Conservation (phyloP, 306 rosid genomes). For the Hylodesmum podocarpum region DNA sequence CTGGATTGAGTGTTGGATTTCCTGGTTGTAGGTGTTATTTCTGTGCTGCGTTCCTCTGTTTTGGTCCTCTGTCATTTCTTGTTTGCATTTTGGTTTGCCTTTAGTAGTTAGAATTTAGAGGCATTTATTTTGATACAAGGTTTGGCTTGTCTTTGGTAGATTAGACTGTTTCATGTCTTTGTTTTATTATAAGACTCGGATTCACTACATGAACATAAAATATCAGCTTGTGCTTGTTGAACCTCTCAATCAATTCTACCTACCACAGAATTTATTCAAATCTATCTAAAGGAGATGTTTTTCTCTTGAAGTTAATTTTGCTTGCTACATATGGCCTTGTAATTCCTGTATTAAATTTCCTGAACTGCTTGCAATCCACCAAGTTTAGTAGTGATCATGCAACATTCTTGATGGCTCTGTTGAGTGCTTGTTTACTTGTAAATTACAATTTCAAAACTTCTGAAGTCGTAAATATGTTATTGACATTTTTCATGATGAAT, state of each 20-base stretch:
- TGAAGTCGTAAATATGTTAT: slow-evolving; percentile 1
- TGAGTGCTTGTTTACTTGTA: slow-evolving; percentile 7
- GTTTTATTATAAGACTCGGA: not conserved
- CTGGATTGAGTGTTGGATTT: not conserved
- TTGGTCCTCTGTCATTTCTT: not conserved
- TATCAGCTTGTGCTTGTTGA: too few relatives aligned
- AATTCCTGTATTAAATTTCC: not conserved
- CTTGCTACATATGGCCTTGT: not conserved
- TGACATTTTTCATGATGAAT: not conserved
- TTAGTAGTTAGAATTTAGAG: not conserved
- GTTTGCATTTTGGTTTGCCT: not conserved
- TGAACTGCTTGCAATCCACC: slow-evolving; percentile 12
- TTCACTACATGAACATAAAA: not conserved
- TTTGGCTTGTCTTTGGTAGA: not conserved
- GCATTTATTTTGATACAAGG: not conserved
- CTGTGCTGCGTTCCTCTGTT: not conserved
- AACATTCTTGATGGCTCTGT: slow-evolving; percentile 14
- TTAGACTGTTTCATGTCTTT: not conserved
- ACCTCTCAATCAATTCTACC: not conserved
- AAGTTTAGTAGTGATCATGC: not conserved
- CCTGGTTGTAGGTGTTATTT: not conserved
- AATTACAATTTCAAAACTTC: slow-evolving; percentile 10
- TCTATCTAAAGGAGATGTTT: not conserved
- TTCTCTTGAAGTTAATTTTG: not conserved
- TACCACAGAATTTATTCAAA: not conserved